Evolutionary conservation across 306 rosid genomes (phyloP).

Genomic region (Comarum palustre): DNA sequence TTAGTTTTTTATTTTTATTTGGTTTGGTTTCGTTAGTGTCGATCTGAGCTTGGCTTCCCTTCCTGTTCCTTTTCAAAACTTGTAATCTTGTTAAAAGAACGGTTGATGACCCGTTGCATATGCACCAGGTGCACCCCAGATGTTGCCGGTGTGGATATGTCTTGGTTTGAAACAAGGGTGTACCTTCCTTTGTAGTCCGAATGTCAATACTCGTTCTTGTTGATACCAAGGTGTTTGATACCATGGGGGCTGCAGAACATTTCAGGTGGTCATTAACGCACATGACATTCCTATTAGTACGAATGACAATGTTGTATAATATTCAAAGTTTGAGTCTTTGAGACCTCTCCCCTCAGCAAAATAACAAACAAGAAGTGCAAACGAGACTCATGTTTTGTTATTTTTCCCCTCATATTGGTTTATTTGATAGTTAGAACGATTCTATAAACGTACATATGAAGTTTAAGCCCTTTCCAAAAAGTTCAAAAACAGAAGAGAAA

Average conservation of each 20-base stretch:
- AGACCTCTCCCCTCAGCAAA: not conserved
- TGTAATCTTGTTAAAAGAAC: too few species aligned
- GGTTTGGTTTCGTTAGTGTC: too few species aligned
- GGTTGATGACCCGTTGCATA: too few species aligned
- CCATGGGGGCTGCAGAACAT: not conserved
- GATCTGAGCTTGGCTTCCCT: too few species aligned
- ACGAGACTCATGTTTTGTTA: not conserved
- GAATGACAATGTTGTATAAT: not conserved
- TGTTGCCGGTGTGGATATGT: slow-evolving; percentile 5
- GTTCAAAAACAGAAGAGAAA: not conserved
- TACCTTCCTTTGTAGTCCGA: not conserved
- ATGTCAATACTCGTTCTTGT: not conserved
- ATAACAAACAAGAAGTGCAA: not conserved
- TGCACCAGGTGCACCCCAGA: too few species aligned
- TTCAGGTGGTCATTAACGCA: not conserved
- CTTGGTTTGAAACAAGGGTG: slow-evolving; percentile 10
- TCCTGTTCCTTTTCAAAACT: too few species aligned
- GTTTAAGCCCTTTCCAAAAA: not conserved
- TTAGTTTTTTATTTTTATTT: too few species aligned
- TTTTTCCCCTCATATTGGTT: too few species aligned
- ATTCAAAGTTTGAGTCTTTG: not conserved
- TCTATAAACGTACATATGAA: not conserved
- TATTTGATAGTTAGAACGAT: not conserved
- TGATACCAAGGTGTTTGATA: not conserved
- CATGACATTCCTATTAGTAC: not conserved